A percentile compares a stretch with the other conserved stretches of the same genome.
These are phyloP conservation scores for Harringtonia lauricola DNA, from an alignment of 2,329 filamentous ascomycete genomes.

Conservation along the genomic window DNA sequence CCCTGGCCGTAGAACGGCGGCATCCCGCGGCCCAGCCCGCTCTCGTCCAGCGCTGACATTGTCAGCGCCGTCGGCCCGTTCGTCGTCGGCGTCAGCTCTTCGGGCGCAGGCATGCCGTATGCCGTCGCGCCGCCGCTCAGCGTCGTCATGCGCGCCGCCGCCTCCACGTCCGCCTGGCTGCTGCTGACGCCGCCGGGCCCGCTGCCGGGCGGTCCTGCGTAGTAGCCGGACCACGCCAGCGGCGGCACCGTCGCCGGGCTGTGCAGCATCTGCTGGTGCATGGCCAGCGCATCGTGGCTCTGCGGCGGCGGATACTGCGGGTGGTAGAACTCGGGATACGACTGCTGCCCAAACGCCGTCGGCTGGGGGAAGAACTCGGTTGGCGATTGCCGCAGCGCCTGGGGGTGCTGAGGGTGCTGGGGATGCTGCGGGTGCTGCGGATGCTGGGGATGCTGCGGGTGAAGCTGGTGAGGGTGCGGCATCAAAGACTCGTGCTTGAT, in stretches of 20 bases:
- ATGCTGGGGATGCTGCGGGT: constrained; percentile 2
- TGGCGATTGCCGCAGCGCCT: constrained; percentile 3
- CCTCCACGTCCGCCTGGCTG: not conserved
- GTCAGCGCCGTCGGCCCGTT: too few species aligned
- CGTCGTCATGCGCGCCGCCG: constrained; percentile 2
- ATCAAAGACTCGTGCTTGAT: not conserved
- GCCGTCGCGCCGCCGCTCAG: constrained; percentile 5
- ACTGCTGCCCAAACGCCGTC: constrained; percentile 2
- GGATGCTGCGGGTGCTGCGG: constrained; percentile 1
- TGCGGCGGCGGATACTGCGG: constrained; percentile 2
- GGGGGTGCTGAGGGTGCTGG: constrained; percentile 3
- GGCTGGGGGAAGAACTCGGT: constrained; percentile 6
- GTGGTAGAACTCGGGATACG: constrained; percentile 8
- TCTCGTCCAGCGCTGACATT: too few species aligned
- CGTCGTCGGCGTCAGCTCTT: too few species aligned
- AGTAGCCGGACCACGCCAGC: too few species aligned
- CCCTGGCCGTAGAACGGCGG: not conserved
- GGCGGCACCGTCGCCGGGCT: not conserved
- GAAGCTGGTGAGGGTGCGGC: constrained; percentile 1
- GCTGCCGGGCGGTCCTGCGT: not conserved
- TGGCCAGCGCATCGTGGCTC: not conserved
- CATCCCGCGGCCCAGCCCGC: not conserved
- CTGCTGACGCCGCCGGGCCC: not conserved
- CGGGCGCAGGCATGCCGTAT: not conserved
- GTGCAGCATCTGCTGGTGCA: not conserved